These are phyloP conservation scores for Trichoderma arundinaceum DNA, from an alignment of 2,329 filamentous ascomycete species.

Conservation along the genomic window DNA sequence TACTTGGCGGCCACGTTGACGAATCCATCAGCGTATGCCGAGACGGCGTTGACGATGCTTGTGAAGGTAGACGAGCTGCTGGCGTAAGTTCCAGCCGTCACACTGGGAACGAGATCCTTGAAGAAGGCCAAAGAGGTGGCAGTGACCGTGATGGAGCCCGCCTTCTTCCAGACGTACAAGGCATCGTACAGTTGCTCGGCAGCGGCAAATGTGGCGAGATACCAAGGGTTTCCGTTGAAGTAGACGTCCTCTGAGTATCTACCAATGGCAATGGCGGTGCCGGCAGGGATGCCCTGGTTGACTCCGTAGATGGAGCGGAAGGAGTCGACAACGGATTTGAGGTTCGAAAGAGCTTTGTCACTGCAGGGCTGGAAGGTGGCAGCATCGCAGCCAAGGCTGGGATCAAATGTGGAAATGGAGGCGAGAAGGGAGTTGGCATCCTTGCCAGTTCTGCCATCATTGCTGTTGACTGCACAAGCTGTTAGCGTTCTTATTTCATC, in stretches of 20 bases:
- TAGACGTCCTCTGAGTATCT: constrained; percentile 76
- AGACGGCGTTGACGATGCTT: constrained; percentile 62
- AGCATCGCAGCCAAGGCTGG: constrained; percentile 67
- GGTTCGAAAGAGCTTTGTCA: constrained; percentile 70
- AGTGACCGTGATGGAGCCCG: constrained; percentile 68
- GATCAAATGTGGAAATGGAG: constrained; percentile 73
- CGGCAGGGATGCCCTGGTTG: constrained; percentile 67
- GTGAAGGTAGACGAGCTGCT: constrained; percentile 55
- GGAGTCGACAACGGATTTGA: constrained; percentile 75
- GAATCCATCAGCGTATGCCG: constrained; percentile 65
- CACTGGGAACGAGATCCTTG: constrained; percentile 63
- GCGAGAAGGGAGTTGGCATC: constrained; percentile 74
- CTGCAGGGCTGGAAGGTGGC: constrained; percentile 81
- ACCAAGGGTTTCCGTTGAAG: constrained; percentile 82
- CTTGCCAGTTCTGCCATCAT: constrained; percentile 67
- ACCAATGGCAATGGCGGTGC: constrained; percentile 66
- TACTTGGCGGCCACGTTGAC: constrained; percentile 67
- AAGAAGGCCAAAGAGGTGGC: constrained; percentile 73
- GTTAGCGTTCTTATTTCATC: neutral
- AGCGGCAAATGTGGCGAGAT: constrained; percentile 75
- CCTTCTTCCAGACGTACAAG: constrained; percentile 70
- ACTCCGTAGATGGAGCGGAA: constrained; percentile 74
- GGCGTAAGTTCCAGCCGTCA: constrained; percentile 67
- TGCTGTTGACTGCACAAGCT: constrained; percentile 55
- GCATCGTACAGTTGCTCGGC: constrained; percentile 83